Evolutionary conservation across 805 yeast species (phyloP).

Genomic region (Yamadazyma tumulicola): DNA sequence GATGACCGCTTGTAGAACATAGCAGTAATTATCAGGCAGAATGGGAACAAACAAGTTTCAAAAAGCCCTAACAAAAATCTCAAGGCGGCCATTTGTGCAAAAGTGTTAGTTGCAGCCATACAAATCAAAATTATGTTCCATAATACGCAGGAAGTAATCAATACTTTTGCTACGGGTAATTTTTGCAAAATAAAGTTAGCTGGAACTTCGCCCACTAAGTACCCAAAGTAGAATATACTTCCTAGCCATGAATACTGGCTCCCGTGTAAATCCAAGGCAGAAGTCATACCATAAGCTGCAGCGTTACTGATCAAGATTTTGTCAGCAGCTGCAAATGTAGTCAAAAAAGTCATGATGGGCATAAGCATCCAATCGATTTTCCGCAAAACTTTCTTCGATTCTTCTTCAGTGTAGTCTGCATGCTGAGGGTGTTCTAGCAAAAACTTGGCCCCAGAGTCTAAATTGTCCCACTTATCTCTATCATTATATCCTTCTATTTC

Average conservation of each 20-base stretch:
- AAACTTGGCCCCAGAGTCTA: slow-evolving; percentile 20
- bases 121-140: slow-evolving; percentile 40
- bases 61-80: slow-evolving; percentile 21
- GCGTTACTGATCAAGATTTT: slow-evolving; percentile 18
- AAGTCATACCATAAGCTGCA: slow-evolving; percentile 34
- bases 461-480: too few species aligned
- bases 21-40: slow-evolving; percentile 25
- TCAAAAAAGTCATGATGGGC: slow-evolving; percentile 23
- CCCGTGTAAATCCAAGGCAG: slow-evolving; percentile 23
- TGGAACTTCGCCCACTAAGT: slow-evolving; percentile 28
- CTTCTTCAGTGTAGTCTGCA: slow-evolving; percentile 16
- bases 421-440: slow-evolving; percentile 19
- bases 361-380: slow-evolving; percentile 22
- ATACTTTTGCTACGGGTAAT: slow-evolving; percentile 35
- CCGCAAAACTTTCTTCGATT: slow-evolving; percentile 15
- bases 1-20: slow-evolving; percentile 18
- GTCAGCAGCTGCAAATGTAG: slow-evolving; percentile 31
- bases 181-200: slow-evolving; percentile 36
- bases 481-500: too few species aligned
- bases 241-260: slow-evolving; percentile 33
- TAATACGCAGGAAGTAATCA: slow-evolving; percentile 23
- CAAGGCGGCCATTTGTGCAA: slow-evolving; percentile 21
- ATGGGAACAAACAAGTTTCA: slow-evolving; percentile 34
- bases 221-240: slow-evolving; percentile 51
- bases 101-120: slow-evolving; percentile 49